phyloP scores from a whole-genome alignment of 1,284 basidiomycete species.

The Cryptococcus floricola region DNA sequence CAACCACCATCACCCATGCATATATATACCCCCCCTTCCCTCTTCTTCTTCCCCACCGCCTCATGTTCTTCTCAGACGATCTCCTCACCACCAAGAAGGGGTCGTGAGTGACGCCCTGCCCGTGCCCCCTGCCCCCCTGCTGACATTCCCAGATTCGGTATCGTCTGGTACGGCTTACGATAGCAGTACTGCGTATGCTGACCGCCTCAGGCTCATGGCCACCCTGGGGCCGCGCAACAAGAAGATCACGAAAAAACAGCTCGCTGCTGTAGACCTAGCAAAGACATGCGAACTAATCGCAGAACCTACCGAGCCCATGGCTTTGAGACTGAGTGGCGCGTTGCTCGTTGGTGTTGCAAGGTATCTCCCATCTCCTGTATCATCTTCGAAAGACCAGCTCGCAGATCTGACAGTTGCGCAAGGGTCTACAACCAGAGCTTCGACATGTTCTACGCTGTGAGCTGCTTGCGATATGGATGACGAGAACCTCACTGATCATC shows the following conservation, averaged over 20 bases:
- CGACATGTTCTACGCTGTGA: conserved; percentile 37
- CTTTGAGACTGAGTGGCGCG: conserved; percentile 76
- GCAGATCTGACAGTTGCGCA: not conserved
- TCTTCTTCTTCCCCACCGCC: conserved; percentile 5
- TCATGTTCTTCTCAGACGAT: conserved; percentile 42
- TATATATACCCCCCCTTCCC: conserved; percentile 3
- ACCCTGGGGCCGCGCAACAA: conserved; percentile 77
- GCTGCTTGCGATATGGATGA: conserved; percentile 4
- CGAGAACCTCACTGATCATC: not conserved
- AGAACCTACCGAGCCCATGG: conserved; percentile 75
- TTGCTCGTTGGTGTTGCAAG: conserved; percentile 80
- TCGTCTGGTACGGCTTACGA: conserved; percentile 33
- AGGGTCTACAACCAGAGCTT: conserved; percentile 37
- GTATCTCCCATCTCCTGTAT: conserved; percentile 50
- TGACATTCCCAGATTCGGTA: conserved; percentile 28
- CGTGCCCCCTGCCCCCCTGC: not conserved
- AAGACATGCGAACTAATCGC: conserved; percentile 73
- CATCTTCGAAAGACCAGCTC: not conserved
- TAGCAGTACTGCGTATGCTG: not conserved
- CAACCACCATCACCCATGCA: not conserved
- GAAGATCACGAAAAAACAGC: conserved; percentile 73
- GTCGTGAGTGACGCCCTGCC: conserved; percentile 23
- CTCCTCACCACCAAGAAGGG: conserved; percentile 39
- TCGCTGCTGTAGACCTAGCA: conserved; percentile 72
- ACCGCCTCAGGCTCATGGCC: conserved; percentile 69